Evolutionary conservation across 1,139 yeast genomes (phyloP), one percentile per base, ranked within the genome.

Genomic region (Zygoascus meyerae): DNA sequence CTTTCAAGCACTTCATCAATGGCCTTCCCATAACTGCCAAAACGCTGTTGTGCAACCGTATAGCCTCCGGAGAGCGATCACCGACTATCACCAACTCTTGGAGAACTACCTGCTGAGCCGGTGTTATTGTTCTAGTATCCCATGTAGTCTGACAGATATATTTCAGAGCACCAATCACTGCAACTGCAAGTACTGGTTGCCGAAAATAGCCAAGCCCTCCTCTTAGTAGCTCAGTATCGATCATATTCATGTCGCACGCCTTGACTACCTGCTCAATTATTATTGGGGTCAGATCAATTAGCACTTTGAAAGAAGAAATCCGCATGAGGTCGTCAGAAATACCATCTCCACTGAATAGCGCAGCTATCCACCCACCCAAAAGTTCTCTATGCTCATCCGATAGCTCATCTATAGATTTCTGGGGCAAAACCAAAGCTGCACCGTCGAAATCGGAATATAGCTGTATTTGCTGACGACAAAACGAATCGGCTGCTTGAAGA

Each of bases 281-380:
- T 4, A 78, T 71, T 0, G 96, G 95, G 12, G 87, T 75, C 40
- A 90, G 63, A 36, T 74, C 73, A 50, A 84, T 78, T 44, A 86
- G 76, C 50, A 86, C 92, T 55, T 81, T 78, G 18, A 84, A 76
- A 15, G 81, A 72, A 2, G 86, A 78, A 4, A 80, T 70, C 55
- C 81, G 77, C 59, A 89, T 79, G 48, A 89, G 68, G 32, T 84
- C 90, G 63, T 90, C 97, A 0, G 95, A 81, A 37, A 90, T 77
- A 2, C 96, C 95, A 46, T 89, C 94, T 38, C 86, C 78, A 51
- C 86, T 90, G 65, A 86, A 89, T 41, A 90, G 65, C 1, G 94
- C 92, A 37, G 76, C 71, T 38, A 86, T 75, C 97, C 97, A 90
- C 36, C 79, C 84, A 42, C 78, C 78, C 30, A 86, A 65, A 10